Evolutionary conservation across 2,329 filamentous ascomycete species (phyloP).

Genomic region (Botrytis aclada): DNA sequence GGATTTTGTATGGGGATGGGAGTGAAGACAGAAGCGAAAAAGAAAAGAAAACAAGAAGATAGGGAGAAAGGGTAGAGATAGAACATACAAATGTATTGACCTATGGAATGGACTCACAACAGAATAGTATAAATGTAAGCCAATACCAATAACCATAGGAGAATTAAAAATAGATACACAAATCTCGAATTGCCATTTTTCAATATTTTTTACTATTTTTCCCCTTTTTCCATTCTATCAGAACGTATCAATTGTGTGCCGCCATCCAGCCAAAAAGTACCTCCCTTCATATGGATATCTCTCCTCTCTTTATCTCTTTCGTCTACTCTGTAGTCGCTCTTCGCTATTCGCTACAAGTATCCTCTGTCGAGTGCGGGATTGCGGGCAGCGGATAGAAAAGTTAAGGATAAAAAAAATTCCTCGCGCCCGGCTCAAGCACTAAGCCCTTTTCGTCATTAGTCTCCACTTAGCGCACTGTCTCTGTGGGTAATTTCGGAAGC

Average conservation of each 20-base stretch:
- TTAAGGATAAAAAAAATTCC: constrained; percentile 12
- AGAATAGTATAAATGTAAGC: background rate
- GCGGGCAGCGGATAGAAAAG: background rate
- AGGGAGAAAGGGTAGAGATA: too few relatives aligned
- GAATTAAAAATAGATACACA: background rate
- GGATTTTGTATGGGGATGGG: background rate
- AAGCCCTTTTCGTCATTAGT: background rate
- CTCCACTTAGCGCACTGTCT: constrained; percentile 6
- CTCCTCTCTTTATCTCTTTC: too few relatives aligned
- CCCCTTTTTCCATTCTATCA: background rate
- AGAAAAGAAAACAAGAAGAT: background rate
- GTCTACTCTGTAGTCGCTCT: too few relatives aligned
- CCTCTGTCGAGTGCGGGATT: background rate
- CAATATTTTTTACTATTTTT: background rate
- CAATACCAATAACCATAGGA: background rate
- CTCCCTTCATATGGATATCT: background rate
- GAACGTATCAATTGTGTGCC: background rate
- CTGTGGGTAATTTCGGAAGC: constrained; percentile 24
- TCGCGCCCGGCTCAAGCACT: background rate
- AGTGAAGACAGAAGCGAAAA: background rate
- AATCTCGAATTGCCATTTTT: background rate
- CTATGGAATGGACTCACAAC: background rate
- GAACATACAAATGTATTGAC: background rate
- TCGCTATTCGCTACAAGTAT: too few relatives aligned
- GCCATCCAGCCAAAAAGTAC: background rate